Conservation (phyloP, 2,329 filamentous ascomycete species). For the Bipolaris bicolor region DNA sequence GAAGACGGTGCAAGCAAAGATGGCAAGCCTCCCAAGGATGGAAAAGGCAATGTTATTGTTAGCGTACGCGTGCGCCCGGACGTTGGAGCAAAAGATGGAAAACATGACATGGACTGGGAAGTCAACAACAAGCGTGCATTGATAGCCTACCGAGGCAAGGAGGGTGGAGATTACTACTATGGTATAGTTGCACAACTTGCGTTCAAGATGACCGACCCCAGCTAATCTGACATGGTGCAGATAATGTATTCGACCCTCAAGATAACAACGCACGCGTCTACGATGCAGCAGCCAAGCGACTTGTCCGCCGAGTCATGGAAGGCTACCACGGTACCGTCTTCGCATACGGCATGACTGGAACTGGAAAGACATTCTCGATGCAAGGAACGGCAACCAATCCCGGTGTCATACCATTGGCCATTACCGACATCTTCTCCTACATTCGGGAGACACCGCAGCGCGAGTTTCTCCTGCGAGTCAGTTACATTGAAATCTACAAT, state of each 20-base stretch:
- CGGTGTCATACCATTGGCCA: slow-evolving; percentile 94
- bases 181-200: slow-evolving; percentile 62
- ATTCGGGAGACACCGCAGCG: slow-evolving; percentile 95
- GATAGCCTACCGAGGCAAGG: slow-evolving; percentile 83
- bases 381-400: slow-evolving; percentile 95
- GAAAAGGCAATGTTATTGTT: slow-evolving; percentile 93
- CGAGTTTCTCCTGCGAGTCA: slow-evolving; percentile 93
- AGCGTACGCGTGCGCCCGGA: slow-evolving; percentile 94
- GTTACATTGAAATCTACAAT: slow-evolving; percentile 99
- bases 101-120: slow-evolving; percentile 84
- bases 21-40: slow-evolving; percentile 62
- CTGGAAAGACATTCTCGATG: slow-evolving; percentile 99
- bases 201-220: slow-evolving; percentile 9
- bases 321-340: slow-evolving; percentile 98
- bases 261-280: slow-evolving; percentile 96
- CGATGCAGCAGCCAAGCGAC: slow-evolving; percentile 88
- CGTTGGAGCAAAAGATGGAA: slow-evolving; percentile 66
- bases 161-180: slow-evolving; percentile 86
- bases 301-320: slow-evolving; percentile 97
- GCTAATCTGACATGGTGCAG: slow-evolving; percentile 55
- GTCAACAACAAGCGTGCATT: slow-evolving; percentile 83
- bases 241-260: slow-evolving; percentile 94
- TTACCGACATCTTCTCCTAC: slow-evolving; percentile 99
- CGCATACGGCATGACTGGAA: slow-evolving; percentile 98
- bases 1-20: slow-evolving; percentile 65